phyloP scores from a whole-genome alignment of 805 yeast species.

The Metahyphopichia silvanorum region DNA sequence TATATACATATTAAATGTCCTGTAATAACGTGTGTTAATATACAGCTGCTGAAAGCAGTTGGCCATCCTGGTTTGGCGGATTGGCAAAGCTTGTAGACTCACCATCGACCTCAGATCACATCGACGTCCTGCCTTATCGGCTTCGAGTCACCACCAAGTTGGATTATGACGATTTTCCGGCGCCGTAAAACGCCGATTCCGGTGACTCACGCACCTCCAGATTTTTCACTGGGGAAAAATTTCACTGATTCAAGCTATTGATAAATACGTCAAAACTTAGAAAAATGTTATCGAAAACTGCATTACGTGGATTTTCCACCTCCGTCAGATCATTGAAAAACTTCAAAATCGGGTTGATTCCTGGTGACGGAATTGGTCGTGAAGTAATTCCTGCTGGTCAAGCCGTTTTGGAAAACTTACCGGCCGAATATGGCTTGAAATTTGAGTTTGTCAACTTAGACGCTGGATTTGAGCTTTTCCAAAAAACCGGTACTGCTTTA shows the following conservation, averaged over 20 bases:
- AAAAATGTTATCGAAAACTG: conserved; percentile 18
- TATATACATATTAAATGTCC: too few relatives aligned
- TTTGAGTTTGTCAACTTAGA: conserved; percentile 85
- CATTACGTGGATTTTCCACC: conserved; percentile 27
- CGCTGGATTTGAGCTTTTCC: conserved; percentile 94
- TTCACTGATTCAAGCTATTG: background rate
- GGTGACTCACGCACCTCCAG: conserved; percentile 2
- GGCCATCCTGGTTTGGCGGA: too few relatives aligned
- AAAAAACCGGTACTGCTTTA: conserved; percentile 91
- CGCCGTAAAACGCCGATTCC: too few relatives aligned
- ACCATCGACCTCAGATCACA: too few relatives aligned
- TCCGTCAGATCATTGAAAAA: conserved; percentile 28
- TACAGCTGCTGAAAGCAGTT: too few relatives aligned
- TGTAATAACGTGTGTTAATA: too few relatives aligned
- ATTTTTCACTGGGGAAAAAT: conserved; percentile 1
- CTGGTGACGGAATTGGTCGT: conserved; percentile 98
- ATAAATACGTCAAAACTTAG: background rate
- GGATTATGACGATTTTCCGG: background rate
- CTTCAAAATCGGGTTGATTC: conserved; percentile 65
- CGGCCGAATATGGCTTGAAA: conserved; percentile 67
- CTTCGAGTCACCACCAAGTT: background rate
- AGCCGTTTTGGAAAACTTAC: conserved; percentile 78
- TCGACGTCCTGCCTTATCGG: background rate
- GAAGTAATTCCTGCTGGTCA: conserved; percentile 98
- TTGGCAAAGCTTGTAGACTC: too few relatives aligned